These are phyloP conservation scores for Fusarium graminum DNA, from an alignment of 2,329 filamentous ascomycete genomes.

Conservation along the genomic window DNA sequence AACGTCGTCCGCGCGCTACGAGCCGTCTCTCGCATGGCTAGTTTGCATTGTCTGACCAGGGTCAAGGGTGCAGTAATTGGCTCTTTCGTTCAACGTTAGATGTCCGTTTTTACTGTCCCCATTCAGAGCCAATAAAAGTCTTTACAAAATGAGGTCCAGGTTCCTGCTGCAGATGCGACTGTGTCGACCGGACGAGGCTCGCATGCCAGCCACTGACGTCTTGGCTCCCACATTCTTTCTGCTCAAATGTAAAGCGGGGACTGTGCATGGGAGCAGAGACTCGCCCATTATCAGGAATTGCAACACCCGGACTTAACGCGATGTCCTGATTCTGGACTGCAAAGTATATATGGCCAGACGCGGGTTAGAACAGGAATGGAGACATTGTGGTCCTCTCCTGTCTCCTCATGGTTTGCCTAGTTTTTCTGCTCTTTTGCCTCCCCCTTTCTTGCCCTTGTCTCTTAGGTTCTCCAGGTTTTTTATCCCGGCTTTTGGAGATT, in stretches of 20 bases:
- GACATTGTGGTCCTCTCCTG: conserved; percentile 15
- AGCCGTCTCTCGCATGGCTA: conserved; percentile 37
- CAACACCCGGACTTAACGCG: conserved; percentile 10
- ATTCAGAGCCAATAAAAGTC: conserved; percentile 24
- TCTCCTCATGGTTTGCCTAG: background rate
- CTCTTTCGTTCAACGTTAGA: background rate
- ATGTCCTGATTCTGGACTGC: conserved; percentile 9
- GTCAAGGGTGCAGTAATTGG: conserved; percentile 21
- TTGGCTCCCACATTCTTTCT: conserved; percentile 15
- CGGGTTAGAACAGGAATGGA: conserved; percentile 27
- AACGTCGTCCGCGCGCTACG: conserved; percentile 34
- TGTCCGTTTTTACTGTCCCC: conserved; percentile 14
- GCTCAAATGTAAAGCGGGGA: conserved; percentile 7
- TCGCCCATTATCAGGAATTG: conserved; percentile 6
- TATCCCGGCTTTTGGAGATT: conserved; percentile 26
- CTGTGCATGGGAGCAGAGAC: conserved; percentile 10
- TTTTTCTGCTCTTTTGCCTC: conserved; percentile 20
- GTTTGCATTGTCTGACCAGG: conserved; percentile 20
- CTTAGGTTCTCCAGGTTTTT: conserved; percentile 33
- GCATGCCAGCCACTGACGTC: conserved; percentile 41
- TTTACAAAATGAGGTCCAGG: conserved; percentile 11
- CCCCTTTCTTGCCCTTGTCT: conserved; percentile 23
- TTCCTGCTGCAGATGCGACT: conserved; percentile 13
- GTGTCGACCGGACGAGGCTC: conserved; percentile 3
- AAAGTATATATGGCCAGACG: background rate